Evolutionary conservation across 2,329 filamentous ascomycete genomes (phyloP), one percentile per base, ranked within the genome.

Genomic region (Xylaria sp.): DNA sequence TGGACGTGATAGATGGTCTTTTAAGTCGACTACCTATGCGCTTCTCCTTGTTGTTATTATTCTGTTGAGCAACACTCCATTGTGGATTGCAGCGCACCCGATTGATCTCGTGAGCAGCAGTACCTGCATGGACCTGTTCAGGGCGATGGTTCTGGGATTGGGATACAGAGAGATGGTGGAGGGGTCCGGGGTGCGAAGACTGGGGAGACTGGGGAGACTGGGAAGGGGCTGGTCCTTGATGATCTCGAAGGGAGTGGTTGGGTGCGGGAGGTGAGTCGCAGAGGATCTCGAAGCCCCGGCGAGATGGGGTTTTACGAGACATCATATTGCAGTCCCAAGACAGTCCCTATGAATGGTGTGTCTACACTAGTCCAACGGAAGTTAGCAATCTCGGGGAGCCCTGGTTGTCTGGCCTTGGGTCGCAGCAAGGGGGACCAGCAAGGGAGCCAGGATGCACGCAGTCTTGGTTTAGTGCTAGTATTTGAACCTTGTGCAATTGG

Each of bases 141-240:
- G 82, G 73, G 66, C 70, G 70, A 15, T 69, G 73, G 57, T 80
- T 80, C 62, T 79, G 77, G 15, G 76, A 71, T 25, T 75, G 75
- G 67, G 75, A 73, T 54, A 78, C 61, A 28, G 79, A 73, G 28
- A 80, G 69, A 31, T 79, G 75, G 58, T 73, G 67, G n/a, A 82
- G 76, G 59, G 72, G 46, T 34, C 72, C 66, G 62, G 68, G 28
- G 28, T 28, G 28, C 28, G 28, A 28, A 28, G 28, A 37, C 34
- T 37, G 34, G 34, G 34, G 10, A 37, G 34, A 37, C 34, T 37
- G 34, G 34, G 34, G 10, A 37, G 34, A 60, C 13, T 55, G 66
- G 55, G 63, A 65, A 67, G 60, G 65, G 61, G 71, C 64, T 41
- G 65, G 51, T 8, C 51, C 61, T 68, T 51, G 65, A 56, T 58